Base-by-base conservation (phyloP, 2,329 filamentous ascomycete species). In the Talaromyces amestolkiae region DNA sequence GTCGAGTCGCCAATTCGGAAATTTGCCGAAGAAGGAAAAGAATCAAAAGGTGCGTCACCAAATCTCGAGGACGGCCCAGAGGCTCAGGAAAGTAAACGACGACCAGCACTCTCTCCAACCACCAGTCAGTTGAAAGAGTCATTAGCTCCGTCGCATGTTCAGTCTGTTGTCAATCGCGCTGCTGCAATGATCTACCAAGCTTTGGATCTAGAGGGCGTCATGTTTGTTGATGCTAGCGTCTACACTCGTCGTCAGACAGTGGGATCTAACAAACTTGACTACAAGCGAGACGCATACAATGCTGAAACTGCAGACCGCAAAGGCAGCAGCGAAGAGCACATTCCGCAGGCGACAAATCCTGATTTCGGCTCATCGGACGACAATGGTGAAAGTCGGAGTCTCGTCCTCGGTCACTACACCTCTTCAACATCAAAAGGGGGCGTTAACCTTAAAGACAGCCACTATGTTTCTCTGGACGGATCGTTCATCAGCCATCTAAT, bases 171-270 rank as follows among this genome's bases (percentile, higher is more conserved):
- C 58, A 77, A 77, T 0, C 80, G 79, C 24, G 83, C 82, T 10
- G 79, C 82, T 13, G 77, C 77, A 24, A 73, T 83, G 1, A 74
- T 84, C 8, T 70, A 78, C 1, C 73, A 82, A 35, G 77, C 79
- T 0, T 71, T 83, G 3, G 77, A 79, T 15, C 74, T 78, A 0
- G 78, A 80, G 17, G 80, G 80, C 0, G 70, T 72, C 2, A 73
- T 76, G 0, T 77, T 78, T 9, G 70, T 79, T 17, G 68, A 72
- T 66, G 68, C 72, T 0, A 49, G 47, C 9, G 24, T 51, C 2
- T 51, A 51, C 22, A 7, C 47, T 13, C 24, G 47, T 51, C 47
- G 47, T 31, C 47, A 51, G 7, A 27, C 47, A 17, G 47, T 51
- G 47, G 47, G 47, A 17, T 17, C 22, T 9, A 51, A 51, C 47